Conservation (phyloP, 345 rosid genomes). For the Aegle marmelos region DNA sequence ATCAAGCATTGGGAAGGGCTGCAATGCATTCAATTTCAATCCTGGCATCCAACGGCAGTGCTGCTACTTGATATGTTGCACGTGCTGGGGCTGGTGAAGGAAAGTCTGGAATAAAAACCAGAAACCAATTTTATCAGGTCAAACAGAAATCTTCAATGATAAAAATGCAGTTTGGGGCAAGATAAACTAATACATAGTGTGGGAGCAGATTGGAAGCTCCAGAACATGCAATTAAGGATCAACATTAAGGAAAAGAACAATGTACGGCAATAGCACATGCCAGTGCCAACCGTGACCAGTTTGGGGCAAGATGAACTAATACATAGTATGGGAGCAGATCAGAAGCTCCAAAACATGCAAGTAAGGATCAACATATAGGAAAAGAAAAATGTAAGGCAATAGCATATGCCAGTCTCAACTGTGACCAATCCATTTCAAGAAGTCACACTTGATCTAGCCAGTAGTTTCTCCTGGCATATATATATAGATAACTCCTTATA, state of each 20-base stretch:
- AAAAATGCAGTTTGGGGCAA: not conserved
- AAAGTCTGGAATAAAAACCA: conserved; percentile 57
- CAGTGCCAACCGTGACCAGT: not conserved
- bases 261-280: not conserved
- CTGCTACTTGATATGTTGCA: conserved; percentile 92
- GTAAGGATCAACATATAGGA: too few relatives aligned
- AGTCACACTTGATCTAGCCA: not conserved
- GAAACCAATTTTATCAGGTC: not conserved
- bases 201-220: not conserved
- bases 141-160: not conserved
- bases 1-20: conserved; percentile 29
- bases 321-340: too few relatives aligned
- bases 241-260: too few relatives aligned
- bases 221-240: not conserved
- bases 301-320: too few relatives aligned
- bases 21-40: conserved; percentile 97
- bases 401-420: not conserved
- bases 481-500: not conserved
- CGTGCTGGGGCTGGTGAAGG: conserved; percentile 83
- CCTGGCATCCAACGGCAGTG: conserved; percentile 81
- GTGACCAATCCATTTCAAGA: not conserved
- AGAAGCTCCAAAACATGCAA: too few relatives aligned
- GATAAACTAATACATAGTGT: not conserved
- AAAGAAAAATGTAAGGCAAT: not conserved
- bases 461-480: not conserved